Evolutionary conservation across 768 basidiomycete species (phyloP), one percentile per base, ranked within the genome.

Genomic region (Postia placenta): DNA sequence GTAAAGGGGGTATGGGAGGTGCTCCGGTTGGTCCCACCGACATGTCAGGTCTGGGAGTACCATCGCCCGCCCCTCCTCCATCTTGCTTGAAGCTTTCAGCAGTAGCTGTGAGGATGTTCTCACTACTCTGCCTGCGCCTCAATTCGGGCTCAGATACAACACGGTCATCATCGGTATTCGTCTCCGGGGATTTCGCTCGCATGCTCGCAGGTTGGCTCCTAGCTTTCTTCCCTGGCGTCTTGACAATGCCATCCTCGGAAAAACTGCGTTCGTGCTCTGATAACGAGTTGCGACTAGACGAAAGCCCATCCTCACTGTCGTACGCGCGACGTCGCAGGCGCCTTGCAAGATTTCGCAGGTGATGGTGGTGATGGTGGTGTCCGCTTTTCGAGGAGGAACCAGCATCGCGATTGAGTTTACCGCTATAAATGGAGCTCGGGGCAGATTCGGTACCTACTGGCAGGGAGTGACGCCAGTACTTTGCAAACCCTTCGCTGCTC

Each of bases 271-370:
- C 78, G 3, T 56, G 52, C 49, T 77, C 78, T 3, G 74, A 77
- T 11, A 72, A 60, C 0, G 78, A 79, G 49, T 72, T 68, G 17
- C 67, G 60, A 0, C 67, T 65, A 0, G 79, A 79, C 5, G 73
- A 73, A 5, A 71, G 69, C 1, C 66, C 73, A 11, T 74, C 78
- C 45, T 76, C 79, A 39, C 77, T 79, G 38, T 68, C 70, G 9
- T 59, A 51, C n/a, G 58, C 57, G 5, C 58, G 62, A 25, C 66
- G 64, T 35, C 67, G 64, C 27, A 70, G 54, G 39, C 68, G 68
- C 26, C 62, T 68, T 7, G 68, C 61, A 25, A 70, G 51, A 19
- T 69, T 68, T 27, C 69, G 68, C 35, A 73, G 56, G 47, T 72
- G 67, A n/a, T n/a, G n/a, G n/a, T n/a, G n/a, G n/a, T n/a, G n/a